A percentile compares a stretch with the other conserved stretches of the same genome.
Evolutionary conservation across 2,329 filamentous ascomycete genomes (phyloP).

Genomic region (Verticillium nubilum): DNA sequence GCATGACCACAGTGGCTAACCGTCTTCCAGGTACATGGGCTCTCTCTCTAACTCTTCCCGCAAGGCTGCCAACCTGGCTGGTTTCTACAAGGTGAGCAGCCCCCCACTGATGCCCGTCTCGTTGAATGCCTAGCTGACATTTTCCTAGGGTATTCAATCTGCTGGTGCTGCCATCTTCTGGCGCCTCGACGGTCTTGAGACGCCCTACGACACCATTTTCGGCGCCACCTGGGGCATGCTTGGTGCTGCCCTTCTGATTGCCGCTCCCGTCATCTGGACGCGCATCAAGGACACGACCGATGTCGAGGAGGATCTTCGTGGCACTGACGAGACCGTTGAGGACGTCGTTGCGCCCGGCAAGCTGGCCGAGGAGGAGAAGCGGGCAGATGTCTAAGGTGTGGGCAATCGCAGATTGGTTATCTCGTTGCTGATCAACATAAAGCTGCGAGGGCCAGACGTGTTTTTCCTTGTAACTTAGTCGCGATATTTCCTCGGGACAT

Average conservation of each 20-base stretch:
- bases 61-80: conserved; percentile 86
- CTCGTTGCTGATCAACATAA: not conserved
- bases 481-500: not conserved
- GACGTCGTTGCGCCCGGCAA: conserved; percentile 49
- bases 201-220: conserved; percentile 67
- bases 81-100: conserved; percentile 64
- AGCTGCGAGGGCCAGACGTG: not conserved
- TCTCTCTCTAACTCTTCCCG: conserved; percentile 87
- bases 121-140: not conserved
- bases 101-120: too few relatives aligned
- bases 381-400: not conserved
- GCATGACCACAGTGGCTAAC: conserved; percentile 44
- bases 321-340: conserved; percentile 74
- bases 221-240: conserved; percentile 69
- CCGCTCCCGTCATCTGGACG: conserved; percentile 71
- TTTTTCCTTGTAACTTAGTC: not conserved
- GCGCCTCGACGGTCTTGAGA: conserved; percentile 59
- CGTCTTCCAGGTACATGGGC: conserved; percentile 70
- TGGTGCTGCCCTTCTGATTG: conserved; percentile 66
- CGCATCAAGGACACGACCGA: conserved; percentile 78
- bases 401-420: not conserved
- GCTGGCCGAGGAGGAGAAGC: conserved; percentile 2
- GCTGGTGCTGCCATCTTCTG: conserved; percentile 74
- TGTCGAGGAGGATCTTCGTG: conserved; percentile 76
- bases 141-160: conserved; percentile 61